A percentile compares a stretch with the other conserved stretches of the same genome.
phyloP scores from a whole-genome alignment of 371 early-diverging fungal species.

The Mucor sp. region DNA sequence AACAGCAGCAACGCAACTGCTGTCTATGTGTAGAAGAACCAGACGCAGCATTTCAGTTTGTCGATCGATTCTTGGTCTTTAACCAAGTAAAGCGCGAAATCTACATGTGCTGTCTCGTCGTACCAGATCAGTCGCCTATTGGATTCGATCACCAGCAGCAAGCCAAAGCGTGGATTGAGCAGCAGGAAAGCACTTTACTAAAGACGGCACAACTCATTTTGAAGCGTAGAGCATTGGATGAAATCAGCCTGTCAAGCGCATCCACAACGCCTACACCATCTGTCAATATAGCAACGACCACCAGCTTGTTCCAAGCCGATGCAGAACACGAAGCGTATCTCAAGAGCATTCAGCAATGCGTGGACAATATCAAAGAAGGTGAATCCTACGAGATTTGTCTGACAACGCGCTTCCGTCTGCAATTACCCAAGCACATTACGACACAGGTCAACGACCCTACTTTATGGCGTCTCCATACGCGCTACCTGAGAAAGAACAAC shows the following conservation, averaged over 20 bases:
- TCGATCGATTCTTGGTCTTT: constrained; percentile 78
- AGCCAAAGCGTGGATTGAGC: constrained; percentile 29
- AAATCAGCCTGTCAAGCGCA: constrained; percentile 7
- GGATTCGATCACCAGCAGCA: constrained; percentile 16
- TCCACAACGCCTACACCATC: constrained; percentile 34
- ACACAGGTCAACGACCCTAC: constrained; percentile 13
- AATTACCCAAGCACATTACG: constrained; percentile 30
- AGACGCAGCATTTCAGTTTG: constrained; percentile 84
- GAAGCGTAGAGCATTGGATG: constrained; percentile 10
- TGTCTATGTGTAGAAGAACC: constrained; percentile 59
- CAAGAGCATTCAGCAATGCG: constrained; percentile 61
- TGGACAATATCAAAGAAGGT: constrained; percentile 77
- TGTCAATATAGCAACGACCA: not conserved
- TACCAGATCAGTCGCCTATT: not conserved
- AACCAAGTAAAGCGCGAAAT: constrained; percentile 62
- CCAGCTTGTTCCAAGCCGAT: constrained; percentile 47
- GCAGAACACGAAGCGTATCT: constrained; percentile 62
- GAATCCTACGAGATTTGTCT: constrained; percentile 95
- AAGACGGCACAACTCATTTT: constrained; percentile 7
- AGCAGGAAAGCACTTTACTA: constrained; percentile 9
- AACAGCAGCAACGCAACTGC: constrained; percentile 21
- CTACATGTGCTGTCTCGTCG: constrained; percentile 54
- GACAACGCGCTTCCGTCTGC: constrained; percentile 77
- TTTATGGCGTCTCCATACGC: constrained; percentile 61
- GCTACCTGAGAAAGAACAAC: constrained; percentile 70